These are phyloP conservation scores for Irpex sp. DNA, from an alignment of 1,284 basidiomycete species.

Conservation along the genomic window DNA sequence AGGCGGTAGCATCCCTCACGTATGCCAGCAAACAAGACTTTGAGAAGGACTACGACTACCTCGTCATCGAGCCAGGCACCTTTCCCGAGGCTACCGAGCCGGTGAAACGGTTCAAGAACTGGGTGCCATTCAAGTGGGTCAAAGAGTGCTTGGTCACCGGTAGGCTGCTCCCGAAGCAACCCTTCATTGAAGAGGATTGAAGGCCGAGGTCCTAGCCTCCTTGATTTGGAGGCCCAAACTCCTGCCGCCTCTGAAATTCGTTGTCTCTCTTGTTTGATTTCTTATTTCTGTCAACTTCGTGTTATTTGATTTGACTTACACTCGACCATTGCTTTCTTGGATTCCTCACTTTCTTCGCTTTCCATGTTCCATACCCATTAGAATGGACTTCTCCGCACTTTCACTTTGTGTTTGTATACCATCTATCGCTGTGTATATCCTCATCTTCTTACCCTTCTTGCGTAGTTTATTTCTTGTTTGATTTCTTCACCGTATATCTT, in stretches of 20 bases:
- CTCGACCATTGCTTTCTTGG: neutral
- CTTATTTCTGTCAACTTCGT: neutral
- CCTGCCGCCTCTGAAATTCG: neutral
- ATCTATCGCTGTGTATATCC: neutral
- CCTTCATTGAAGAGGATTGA: neutral
- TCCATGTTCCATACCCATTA: neutral
- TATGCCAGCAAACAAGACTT: slow-evolving; percentile 29
- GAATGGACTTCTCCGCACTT: neutral
- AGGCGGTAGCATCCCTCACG: slow-evolving; percentile 43
- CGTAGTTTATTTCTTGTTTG: neutral
- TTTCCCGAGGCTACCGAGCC: neutral
- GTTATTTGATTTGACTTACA: neutral
- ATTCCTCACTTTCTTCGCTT: neutral
- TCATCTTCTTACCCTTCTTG: neutral
- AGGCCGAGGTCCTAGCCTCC: neutral
- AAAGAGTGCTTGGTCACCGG: slow-evolving; percentile 77
- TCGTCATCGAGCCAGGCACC: slow-evolving; percentile 55
- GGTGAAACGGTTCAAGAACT: slow-evolving; percentile 18
- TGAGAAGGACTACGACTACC: slow-evolving; percentile 49
- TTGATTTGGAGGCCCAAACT: too few relatives aligned
- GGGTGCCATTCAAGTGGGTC: slow-evolving; percentile 67
- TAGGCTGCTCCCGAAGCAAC: slow-evolving; percentile 33
- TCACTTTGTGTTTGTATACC: neutral
- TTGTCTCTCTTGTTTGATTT: neutral
- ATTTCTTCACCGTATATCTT: neutral